Percentiles rank a stretch among this genome's conserved stretches.
Evolutionary conservation across 2,329 filamentous ascomycete species (phyloP).

Genomic region (Botryotinia convoluta): DNA sequence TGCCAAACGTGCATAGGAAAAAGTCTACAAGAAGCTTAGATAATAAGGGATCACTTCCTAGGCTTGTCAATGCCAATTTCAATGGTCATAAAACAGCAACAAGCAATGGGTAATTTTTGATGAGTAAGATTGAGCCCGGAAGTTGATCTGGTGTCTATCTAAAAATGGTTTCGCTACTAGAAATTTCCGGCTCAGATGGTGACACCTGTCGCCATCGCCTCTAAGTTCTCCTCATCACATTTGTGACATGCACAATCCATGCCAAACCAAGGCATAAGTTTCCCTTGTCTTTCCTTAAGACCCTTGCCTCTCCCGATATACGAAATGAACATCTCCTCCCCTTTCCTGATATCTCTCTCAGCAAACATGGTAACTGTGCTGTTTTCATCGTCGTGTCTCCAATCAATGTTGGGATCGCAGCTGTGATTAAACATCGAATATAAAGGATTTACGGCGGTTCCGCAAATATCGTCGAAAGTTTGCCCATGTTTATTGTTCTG

Average conservation of each 20-base stretch:
- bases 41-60: background rate
- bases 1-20: background rate
- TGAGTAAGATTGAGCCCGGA: background rate
- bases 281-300: constrained; percentile 18
- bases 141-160: background rate
- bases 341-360: constrained; percentile 27
- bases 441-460: constrained; percentile 35
- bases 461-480: constrained; percentile 30
- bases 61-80: background rate
- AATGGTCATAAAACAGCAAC: background rate
- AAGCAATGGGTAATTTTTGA: background rate
- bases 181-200: background rate
- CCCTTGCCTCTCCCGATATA: constrained; percentile 28
- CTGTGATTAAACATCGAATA: constrained; percentile 40
- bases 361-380: constrained; percentile 33
- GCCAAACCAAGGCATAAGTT: constrained; percentile 24
- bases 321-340: constrained; percentile 33
- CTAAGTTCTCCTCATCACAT: constrained; percentile 12
- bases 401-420: constrained; percentile 37
- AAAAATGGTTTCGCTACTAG: background rate
- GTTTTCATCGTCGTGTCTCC: constrained; percentile 31
- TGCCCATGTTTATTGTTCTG: constrained; percentile 40
- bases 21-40: background rate
- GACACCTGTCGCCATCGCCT: background rate
- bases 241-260: constrained; percentile 20